Base-by-base conservation (phyloP, 768 basidiomycete species). In the Candolleomyces eurysporus region DNA sequence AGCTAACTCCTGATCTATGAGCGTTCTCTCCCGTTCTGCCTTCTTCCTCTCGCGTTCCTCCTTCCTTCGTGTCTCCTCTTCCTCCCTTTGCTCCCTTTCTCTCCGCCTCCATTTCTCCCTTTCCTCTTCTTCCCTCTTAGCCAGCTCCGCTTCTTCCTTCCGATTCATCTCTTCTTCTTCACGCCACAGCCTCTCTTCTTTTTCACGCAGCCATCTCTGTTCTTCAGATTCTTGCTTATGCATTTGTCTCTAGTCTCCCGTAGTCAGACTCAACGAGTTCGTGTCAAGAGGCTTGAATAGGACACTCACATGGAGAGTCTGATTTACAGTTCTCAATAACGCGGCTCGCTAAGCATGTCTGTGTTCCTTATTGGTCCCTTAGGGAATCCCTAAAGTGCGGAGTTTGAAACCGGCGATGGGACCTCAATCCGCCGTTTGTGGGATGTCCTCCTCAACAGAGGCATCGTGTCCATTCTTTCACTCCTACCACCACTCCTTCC, bases 1-100 rank as follows among this genome's bases (percentile, higher is more conserved):
- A 5, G 67, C 67, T 30, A 71, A 67, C 54, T 71, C 70, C 60
- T 68, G 66, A 51, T 63, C 59, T 46, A 46, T 54, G 63, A 59
- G 60, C 40, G 36, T 11, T 36, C 58, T 51, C 48, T 73, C 71
- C 48, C 63, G 67, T 50, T 75, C 66, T 61, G 67, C 68, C 53
- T 65, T 56, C 57, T 52, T 52, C 51, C 52, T 63, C 16, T 50
- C 42, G 61, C 65, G n/a, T 63, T 66, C 48, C 66, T 65, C 62
- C 64, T 63, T 54, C 57, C 60, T n/a, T 65, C 68, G 21, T 60
- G 57, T 58, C 57, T 61, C 31, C 32, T 59, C 51, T 60, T 58
- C 17, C 45, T 68, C 63, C 68, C 39, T 22, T 66, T 64, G 53
- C 69, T 68, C 63, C 68, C 68, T 61, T 54, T 63, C 63, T 57